phyloP scores from a whole-genome alignment of 1,139 yeast genomes.

The Magnusiomyces suaveolens region DNA sequence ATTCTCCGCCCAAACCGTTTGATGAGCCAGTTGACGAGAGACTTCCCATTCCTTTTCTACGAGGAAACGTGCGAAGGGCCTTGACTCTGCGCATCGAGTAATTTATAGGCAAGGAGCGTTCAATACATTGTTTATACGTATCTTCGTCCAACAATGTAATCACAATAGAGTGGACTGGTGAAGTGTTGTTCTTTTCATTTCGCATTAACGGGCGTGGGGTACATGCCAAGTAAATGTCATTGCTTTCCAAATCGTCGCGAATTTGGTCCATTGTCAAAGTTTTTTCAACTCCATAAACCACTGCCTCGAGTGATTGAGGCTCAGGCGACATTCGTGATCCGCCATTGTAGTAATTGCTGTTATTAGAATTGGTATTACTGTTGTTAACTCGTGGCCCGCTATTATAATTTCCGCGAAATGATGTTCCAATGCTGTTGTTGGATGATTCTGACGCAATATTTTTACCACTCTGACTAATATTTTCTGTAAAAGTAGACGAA shows the following conservation, averaged over 20 bases:
- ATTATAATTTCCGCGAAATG: not conserved
- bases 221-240: constrained; percentile 8
- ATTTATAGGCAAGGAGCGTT: constrained; percentile 8
- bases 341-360: not conserved
- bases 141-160: constrained; percentile 8
- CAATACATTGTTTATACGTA: constrained; percentile 5
- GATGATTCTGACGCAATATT: not conserved
- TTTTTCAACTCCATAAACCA: constrained; percentile 12
- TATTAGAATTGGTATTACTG: not conserved
- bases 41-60: not conserved
- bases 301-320: constrained; percentile 6
- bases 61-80: constrained; percentile 4
- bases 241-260: constrained; percentile 6
- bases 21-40: not conserved
- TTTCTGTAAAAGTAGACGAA: not conserved
- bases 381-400: not conserved
- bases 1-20: not conserved
- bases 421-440: not conserved
- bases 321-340: not conserved
- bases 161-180: constrained; percentile 9
- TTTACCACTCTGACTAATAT: not conserved
- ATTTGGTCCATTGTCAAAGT: constrained; percentile 8
- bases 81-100: constrained; percentile 9
- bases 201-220: constrained; percentile 10
- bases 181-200: not conserved